Evolutionary conservation across 2,329 filamentous ascomycete genomes (phyloP).

Genomic region (Botryotinia narcissicola): DNA sequence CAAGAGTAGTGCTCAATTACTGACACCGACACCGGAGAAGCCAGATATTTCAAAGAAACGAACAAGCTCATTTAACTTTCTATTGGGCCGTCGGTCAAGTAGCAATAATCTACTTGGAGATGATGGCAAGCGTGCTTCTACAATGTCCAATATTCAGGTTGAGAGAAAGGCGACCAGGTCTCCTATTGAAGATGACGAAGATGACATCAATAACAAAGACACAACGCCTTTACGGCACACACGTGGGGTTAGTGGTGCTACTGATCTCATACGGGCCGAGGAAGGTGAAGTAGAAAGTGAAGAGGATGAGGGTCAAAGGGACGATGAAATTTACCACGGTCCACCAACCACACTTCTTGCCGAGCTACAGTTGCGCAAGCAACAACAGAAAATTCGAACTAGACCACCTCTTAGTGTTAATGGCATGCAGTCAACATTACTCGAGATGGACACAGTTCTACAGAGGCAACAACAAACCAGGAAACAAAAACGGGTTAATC

Average conservation of each 20-base stretch:
- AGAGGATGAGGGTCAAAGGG: conserved; percentile 45
- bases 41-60: conserved; percentile 43
- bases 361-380: conserved; percentile 87
- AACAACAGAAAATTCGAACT: conserved; percentile 79
- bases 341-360: conserved; percentile 87
- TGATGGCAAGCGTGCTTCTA: conserved; percentile 26
- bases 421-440: conserved; percentile 85
- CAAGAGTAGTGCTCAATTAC: conserved; percentile 45
- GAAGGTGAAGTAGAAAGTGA: conserved; percentile 45
- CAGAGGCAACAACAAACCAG: conserved; percentile 77
- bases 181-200: conserved; percentile 32
- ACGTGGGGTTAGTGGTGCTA: conserved; percentile 22
- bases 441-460: conserved; percentile 87
- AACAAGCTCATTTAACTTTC: conserved; percentile 48
- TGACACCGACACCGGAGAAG: conserved; percentile 34
- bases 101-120: conserved; percentile 29
- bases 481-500: conserved; percentile 70
- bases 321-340: conserved; percentile 57
- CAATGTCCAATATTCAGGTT: conserved; percentile 29
- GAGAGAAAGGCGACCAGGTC: conserved; percentile 24
- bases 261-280: conserved; percentile 21
- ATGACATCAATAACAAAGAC: conserved; percentile 30
- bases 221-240: conserved; percentile 28
- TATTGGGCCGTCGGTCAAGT: conserved; percentile 37
- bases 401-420: conserved; percentile 62